Conservation (phyloP, 208 protist genomes). For the Acanthamoeba castellanii region DNA sequence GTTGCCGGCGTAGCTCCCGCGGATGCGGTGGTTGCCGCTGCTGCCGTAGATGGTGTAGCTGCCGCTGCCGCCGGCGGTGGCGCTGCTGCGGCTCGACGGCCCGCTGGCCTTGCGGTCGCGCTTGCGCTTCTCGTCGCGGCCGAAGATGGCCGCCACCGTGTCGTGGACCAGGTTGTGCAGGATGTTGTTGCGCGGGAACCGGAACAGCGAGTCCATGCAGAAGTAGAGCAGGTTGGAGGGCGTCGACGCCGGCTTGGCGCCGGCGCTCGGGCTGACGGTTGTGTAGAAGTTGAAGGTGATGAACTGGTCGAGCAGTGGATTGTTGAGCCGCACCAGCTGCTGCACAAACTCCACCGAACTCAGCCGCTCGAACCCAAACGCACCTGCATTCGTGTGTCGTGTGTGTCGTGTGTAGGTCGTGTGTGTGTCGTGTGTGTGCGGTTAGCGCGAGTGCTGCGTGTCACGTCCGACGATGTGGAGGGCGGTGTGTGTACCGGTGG, state of each 20-base stretch:
- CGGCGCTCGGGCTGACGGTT: not conserved
- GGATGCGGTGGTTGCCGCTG: slow-evolving; percentile 33
- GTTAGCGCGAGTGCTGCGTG: no score
- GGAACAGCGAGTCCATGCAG: slow-evolving; percentile 58
- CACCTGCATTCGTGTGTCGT: slow-evolving; percentile 15
- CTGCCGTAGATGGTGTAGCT: slow-evolving; percentile 11
- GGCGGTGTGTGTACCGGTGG: not conserved
- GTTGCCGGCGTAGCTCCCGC: not conserved
- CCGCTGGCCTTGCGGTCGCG: not conserved
- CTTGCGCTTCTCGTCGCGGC: slow-evolving; percentile 51
- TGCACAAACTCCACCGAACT: slow-evolving; percentile 43
- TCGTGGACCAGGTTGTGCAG: slow-evolving; percentile 67
- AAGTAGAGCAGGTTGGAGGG: slow-evolving; percentile 57
- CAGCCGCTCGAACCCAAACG: slow-evolving; percentile 53
- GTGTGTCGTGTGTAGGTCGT: not conserved
- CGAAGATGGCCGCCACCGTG: slow-evolving; percentile 45
- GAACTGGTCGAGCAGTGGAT: slow-evolving; percentile 65
- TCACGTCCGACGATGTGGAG: not conserved
- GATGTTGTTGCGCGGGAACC: slow-evolving; percentile 73
- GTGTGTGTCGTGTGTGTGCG: not conserved
- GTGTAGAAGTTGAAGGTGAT: slow-evolving; percentile 50
- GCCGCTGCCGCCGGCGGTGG: not conserved
- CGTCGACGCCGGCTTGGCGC: not conserved
- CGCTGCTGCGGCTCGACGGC: not conserved
- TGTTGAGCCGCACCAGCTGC: slow-evolving; percentile 65